These are phyloP conservation scores for Ramularia collo-cygni DNA, from an alignment of 2,329 filamentous ascomycete genomes.

Conservation along the genomic window DNA sequence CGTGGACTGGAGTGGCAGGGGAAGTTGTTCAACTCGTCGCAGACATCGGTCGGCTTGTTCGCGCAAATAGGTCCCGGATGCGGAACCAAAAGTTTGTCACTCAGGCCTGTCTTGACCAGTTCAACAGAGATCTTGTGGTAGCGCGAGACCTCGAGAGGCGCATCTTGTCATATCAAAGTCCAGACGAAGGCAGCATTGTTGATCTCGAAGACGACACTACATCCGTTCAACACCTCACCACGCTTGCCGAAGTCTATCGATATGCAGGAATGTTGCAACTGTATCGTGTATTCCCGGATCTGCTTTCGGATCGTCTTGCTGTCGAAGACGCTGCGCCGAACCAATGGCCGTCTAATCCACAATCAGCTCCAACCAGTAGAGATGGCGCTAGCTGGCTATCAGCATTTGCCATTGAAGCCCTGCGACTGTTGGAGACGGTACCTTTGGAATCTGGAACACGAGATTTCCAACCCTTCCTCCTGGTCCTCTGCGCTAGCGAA, in stretches of 20 bases:
- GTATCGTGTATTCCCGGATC: slow-evolving; percentile 47
- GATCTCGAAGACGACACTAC: slow-evolving; percentile 48
- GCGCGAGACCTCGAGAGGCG: slow-evolving; percentile 42
- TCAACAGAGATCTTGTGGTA: slow-evolving; percentile 21
- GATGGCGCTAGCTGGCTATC: slow-evolving; percentile 42
- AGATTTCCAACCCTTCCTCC: slow-evolving; percentile 48
- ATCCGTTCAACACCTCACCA: slow-evolving; percentile 47
- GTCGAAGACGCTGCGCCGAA: not conserved
- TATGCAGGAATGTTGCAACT: slow-evolving; percentile 48
- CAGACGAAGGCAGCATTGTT: slow-evolving; percentile 41
- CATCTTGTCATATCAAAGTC: slow-evolving; percentile 43
- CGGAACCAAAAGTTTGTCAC: slow-evolving; percentile 19
- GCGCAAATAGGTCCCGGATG: slow-evolving; percentile 12
- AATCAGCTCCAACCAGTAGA: not conserved
- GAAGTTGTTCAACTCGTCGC: slow-evolving; percentile 40
- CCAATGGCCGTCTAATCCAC: not conserved
- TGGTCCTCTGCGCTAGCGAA: slow-evolving; percentile 36
- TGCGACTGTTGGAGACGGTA: slow-evolving; percentile 44
- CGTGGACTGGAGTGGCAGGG: slow-evolving; percentile 45
- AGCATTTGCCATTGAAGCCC: slow-evolving; percentile 46
- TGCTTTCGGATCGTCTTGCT: slow-evolving; percentile 11
- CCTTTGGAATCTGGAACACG: slow-evolving; percentile 48
- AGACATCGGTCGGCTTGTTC: slow-evolving; percentile 37
- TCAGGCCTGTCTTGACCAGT: slow-evolving; percentile 15
- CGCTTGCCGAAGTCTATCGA: slow-evolving; percentile 49